Base-by-base conservation (phyloP, 768 basidiomycete genomes). In the Pleurotus cornucopiae region DNA sequence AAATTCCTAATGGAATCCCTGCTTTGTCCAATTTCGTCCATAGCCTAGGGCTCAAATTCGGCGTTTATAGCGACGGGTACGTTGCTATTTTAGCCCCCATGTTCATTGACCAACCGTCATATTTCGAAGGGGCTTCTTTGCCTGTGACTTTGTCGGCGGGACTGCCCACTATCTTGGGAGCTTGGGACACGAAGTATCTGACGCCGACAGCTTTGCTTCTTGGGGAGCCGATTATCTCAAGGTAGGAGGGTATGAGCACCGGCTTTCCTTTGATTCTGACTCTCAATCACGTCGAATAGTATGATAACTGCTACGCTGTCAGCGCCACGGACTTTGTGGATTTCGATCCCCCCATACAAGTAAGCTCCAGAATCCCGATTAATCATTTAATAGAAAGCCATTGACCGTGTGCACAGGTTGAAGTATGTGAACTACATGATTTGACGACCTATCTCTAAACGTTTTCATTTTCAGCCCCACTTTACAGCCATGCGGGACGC, bases 21-120 rank as follows among this genome's bases (percentile, higher is more conserved):
- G 59, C 74, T 1, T 62, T 76, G 45, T 67, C 68, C 16, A 64
- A 71, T 12, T 76, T 71, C 53, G 61, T 76, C 16, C 73, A 75
- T 55, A 63, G 61, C 39, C 55, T 64, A 26, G 75, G 74, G 6
- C 84, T 66, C 80, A 85, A 60, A 79, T 91, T 72, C 85, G 90
- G 65, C 73, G 83, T 68, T 80, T 78, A 71, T 80, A 89, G 89
- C 57, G 60, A 66, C 43, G 73, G 67, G 75, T 74, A 62, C 30
- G 67, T 52, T 9, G 12, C 26, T 55, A 55, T 9, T 44, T 12
- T 25, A 20, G n/a, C 30, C 40, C 11, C 13, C 21, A 18, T 26
- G 44, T 26, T 20, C 26, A 5, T 23, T 11, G 44, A 49, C 25
- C 41, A 46, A 48, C 34, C 3, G 45, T 41, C 30, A 20, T 51